phyloP scores from a whole-genome alignment of 1,284 basidiomycete genomes.

The Pascua sp. region DNA sequence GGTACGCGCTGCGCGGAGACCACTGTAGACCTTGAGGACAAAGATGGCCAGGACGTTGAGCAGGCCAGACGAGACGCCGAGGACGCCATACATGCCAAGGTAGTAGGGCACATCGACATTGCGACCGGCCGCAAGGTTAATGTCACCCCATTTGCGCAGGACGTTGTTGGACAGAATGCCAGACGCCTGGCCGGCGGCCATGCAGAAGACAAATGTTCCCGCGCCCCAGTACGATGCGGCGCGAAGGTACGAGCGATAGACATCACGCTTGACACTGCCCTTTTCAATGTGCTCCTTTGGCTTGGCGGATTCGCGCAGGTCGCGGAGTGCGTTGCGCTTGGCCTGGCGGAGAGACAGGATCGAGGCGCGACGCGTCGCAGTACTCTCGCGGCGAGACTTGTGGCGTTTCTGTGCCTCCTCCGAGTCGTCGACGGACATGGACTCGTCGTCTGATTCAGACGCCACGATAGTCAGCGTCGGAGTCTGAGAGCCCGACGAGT shows the following conservation, averaged over 20 bases:
- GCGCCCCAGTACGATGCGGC: slow-evolving; percentile 75
- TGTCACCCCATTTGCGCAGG: slow-evolving; percentile 73
- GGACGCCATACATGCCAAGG: slow-evolving; percentile 44
- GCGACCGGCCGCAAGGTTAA: slow-evolving; percentile 66
- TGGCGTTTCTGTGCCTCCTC: slow-evolving; percentile 33
- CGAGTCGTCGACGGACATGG: slow-evolving; percentile 30
- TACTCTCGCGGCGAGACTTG: slow-evolving; percentile 31
- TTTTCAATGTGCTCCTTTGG: slow-evolving; percentile 76
- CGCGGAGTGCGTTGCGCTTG: slow-evolving; percentile 46
- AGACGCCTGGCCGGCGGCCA: slow-evolving; percentile 52
- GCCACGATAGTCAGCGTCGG: slow-evolving; percentile 33
- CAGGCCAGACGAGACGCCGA: slow-evolving; percentile 57
- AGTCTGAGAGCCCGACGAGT: slow-evolving; percentile 53
- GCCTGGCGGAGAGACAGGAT: slow-evolving; percentile 44
- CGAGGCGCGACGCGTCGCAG: slow-evolving; percentile 42
- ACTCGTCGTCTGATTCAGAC: slow-evolving; percentile 29
- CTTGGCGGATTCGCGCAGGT: slow-evolving; percentile 48
- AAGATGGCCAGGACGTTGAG: slow-evolving; percentile 59
- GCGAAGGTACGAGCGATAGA: slow-evolving; percentile 74
- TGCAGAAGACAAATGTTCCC: slow-evolving; percentile 61
- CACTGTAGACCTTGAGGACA: slow-evolving; percentile 73
- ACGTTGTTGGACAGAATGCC: slow-evolving; percentile 62
- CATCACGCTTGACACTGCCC: slow-evolving; percentile 71
- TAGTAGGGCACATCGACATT: slow-evolving; percentile 50
- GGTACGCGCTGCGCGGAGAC: slow-evolving; percentile 66